Conservation (phyloP, 371 early-diverging fungal genomes). For the Mucor irregularis region DNA sequence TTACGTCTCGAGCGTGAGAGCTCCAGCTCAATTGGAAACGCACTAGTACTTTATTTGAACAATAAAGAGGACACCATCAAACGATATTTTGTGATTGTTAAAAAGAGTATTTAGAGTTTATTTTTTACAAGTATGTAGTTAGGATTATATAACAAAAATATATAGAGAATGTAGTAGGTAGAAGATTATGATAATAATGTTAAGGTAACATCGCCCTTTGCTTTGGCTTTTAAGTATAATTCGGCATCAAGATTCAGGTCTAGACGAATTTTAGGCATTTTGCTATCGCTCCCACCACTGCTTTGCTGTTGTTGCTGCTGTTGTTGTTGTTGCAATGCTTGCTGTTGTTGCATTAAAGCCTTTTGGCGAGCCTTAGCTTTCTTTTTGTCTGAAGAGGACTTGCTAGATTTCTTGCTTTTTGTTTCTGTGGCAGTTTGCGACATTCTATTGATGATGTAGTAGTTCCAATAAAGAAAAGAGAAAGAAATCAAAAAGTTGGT, state of each 20-base stretch:
- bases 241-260: constrained; percentile 29
- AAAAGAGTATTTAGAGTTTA: too few species aligned
- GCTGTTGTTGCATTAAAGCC: not conserved
- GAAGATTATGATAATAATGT: constrained; percentile 16
- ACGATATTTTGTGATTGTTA: not conserved
- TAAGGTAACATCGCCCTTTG: constrained; percentile 26
- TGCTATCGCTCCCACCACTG: constrained; percentile 1
- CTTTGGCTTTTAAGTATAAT: constrained; percentile 23
- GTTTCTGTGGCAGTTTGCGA: constrained; percentile 2
- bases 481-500: not conserved
- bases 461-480: not conserved
- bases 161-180: not conserved
- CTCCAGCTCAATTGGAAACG: too few species aligned
- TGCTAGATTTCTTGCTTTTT: not conserved
- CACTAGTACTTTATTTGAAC: too few species aligned
- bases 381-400: not conserved
- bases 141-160: not conserved
- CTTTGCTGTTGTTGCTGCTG: not conserved
- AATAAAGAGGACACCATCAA: not conserved
- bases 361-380: not conserved
- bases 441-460: not conserved
- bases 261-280: constrained; percentile 19
- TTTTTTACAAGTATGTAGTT: not conserved
- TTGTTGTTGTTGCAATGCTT: constrained; percentile 1
- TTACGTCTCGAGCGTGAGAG: too few species aligned